Conservation (phyloP, 1,139 yeast genomes). For the Kluyveromyces sp. region DNA sequence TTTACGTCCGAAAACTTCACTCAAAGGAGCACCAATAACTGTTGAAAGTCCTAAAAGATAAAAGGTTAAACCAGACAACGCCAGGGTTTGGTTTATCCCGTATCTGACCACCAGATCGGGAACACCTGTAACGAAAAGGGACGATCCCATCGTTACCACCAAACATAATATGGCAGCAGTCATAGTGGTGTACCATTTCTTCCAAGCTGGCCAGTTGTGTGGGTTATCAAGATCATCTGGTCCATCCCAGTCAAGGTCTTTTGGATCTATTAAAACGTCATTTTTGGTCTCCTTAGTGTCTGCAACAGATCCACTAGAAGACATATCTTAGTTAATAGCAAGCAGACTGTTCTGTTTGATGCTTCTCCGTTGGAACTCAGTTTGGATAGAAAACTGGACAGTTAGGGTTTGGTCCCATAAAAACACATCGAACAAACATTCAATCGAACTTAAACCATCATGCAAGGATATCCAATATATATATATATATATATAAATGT, state of each 20-base stretch:
- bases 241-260: conserved; percentile 52
- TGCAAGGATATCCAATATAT: too few species aligned
- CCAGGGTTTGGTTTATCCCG: conserved; percentile 49
- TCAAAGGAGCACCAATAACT: conserved; percentile 65
- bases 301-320: background rate
- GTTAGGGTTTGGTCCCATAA: too few species aligned
- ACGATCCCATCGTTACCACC: conserved; percentile 64
- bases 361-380: too few species aligned
- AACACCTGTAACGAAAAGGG: conserved; percentile 57
- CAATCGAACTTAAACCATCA: too few species aligned
- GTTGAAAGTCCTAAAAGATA: conserved; percentile 71
- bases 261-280: conserved; percentile 29
- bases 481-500: too few species aligned
- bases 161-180: conserved; percentile 56
- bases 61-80: conserved; percentile 59
- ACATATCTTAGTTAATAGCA: background rate
- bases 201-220: conserved; percentile 54
- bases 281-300: background rate
- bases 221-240: conserved; percentile 57
- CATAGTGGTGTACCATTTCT: conserved; percentile 58
- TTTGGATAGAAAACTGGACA: too few species aligned
- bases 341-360: too few species aligned
- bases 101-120: conserved; percentile 42
- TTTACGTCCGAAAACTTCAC: conserved; percentile 68
- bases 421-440: too few species aligned